Evolutionary conservation across 2,329 filamentous ascomycete genomes (phyloP), one percentile per base, ranked within the genome.

Genomic region (Colletotrichum chlorophyti): DNA sequence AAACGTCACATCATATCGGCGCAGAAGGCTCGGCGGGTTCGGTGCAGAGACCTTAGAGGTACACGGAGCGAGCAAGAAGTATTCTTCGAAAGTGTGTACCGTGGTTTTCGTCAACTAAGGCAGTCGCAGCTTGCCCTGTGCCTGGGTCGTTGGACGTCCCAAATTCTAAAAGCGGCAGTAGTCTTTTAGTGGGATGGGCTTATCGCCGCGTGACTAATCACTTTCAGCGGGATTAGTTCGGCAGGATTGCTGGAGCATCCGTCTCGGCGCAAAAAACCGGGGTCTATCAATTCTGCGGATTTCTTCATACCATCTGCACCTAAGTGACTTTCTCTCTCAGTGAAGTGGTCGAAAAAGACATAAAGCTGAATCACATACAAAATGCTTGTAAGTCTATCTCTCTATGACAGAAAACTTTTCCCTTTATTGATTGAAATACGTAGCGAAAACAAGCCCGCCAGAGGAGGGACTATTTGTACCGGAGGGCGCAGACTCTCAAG

Each of bases 401-500:
- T n/a, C n/a, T n/a, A n/a, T n/a, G n/a, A n/a, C n/a, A n/a, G n/a
- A n/a, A n/a, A n/a, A n/a, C n/a, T n/a, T n/a, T n/a, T n/a, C n/a
- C n/a, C n/a, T n/a, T n/a, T n/a, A n/a, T n/a, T n/a, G n/a, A n/a
- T n/a, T n/a, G n/a, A n/a, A n/a, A n/a, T n/a, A n/a, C n/a, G n/a
- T n/a, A n/a, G n/a, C 74, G 76, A 49, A 78, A 77, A 65, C 71
- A 76, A 72, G 71, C 74, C 26, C 72, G 73, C 59, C 71, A 78
- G 66, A 64, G 76, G 65, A 71, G 76, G 53, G 75, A 76, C 63
- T 79, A 98, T 74, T 87, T 99, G 67, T 96, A 97, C 74, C 87
- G 94, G 60, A 89, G 91, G 69, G 94, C 95, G 32, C 83, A 97
- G 57, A 88, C 92, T 19, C 84, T 97, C 38, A 88, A 90, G 65